phyloP scores from a whole-genome alignment of 1,284 basidiomycete genomes.

The Irpex rosettiformis region DNA sequence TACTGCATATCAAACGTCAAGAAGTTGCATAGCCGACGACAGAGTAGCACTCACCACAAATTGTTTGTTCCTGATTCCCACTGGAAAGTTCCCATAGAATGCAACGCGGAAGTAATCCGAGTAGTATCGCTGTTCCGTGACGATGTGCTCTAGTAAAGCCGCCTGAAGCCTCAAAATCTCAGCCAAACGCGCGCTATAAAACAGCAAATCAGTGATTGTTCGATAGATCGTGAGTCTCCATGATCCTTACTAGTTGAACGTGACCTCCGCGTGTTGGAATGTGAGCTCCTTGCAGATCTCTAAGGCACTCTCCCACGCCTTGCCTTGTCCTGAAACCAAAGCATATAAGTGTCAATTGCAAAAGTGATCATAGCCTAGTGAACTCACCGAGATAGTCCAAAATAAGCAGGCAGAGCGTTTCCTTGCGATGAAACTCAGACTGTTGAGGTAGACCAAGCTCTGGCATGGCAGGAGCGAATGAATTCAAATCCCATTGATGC shows the following conservation, averaged over 20 bases:
- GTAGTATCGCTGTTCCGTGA: slow-evolving; percentile 79
- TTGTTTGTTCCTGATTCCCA: slow-evolving; percentile 79
- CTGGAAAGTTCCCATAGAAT: slow-evolving; percentile 90
- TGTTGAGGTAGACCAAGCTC: slow-evolving; percentile 88
- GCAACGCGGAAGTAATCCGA: slow-evolving; percentile 93
- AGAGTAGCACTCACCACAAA: slow-evolving; percentile 63
- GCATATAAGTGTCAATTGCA: background rate
- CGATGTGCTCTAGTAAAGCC: slow-evolving; percentile 78
- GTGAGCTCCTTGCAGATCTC: slow-evolving; percentile 91
- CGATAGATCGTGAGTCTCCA: background rate
- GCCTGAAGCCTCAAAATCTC: slow-evolving; percentile 87
- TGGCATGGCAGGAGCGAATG: slow-evolving; percentile 81
- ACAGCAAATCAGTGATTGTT: slow-evolving; percentile 3
- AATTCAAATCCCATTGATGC: slow-evolving; percentile 83
- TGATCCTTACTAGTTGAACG: slow-evolving; percentile 82
- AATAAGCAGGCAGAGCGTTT: slow-evolving; percentile 83
- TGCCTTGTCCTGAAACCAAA: slow-evolving; percentile 71
- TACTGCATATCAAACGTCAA: slow-evolving; percentile 45
- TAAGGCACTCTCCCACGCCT: slow-evolving; percentile 93
- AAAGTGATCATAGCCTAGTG: background rate
- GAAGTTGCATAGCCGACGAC: background rate
- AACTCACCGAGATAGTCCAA: slow-evolving; percentile 79
- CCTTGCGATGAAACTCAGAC: slow-evolving; percentile 92
- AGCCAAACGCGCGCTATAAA: slow-evolving; percentile 65
- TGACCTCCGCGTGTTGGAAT: slow-evolving; percentile 79